phyloP scores from a whole-genome alignment of 1,139 yeast genomes.

The Kodamaea alishanica region DNA sequence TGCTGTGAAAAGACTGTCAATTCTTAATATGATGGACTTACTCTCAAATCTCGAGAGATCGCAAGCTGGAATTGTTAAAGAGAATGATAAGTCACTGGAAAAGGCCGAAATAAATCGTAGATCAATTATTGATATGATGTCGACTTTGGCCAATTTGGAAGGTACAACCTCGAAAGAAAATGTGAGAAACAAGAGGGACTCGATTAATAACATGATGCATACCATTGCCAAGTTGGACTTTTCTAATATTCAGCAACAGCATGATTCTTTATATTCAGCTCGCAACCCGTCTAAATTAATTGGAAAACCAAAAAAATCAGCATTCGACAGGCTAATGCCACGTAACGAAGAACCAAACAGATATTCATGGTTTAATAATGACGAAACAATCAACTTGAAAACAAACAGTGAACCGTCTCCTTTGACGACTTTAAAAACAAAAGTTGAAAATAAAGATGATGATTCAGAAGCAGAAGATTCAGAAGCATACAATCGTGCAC shows the following conservation, averaged over 20 bases:
- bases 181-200: conserved; percentile 12
- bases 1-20: conserved; percentile 9
- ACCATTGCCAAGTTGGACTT: conserved; percentile 15
- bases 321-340: conserved; percentile 2
- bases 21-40: conserved; percentile 19
- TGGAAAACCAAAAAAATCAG: not conserved
- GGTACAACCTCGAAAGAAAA: conserved; percentile 5
- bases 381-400: conserved; percentile 23
- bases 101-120: conserved; percentile 17
- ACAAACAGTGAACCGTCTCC: not conserved
- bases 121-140: conserved; percentile 27
- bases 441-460: conserved; percentile 10
- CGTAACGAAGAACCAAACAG: conserved; percentile 10
- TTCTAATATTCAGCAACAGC: conserved; percentile 1
- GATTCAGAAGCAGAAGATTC: conserved; percentile 10
- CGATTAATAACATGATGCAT: conserved; percentile 16
- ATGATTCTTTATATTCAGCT: no score
- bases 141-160: conserved; percentile 12
- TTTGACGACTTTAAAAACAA: not conserved
- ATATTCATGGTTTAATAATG: conserved; percentile 39
- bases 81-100: conserved; percentile 9
- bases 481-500: conserved; percentile 14
- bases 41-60: conserved; percentile 17
- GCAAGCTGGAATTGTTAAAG: conserved; percentile 12
- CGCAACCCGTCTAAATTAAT: no score